These are phyloP conservation scores for Tylopilus subfusipes DNA, from an alignment of 768 basidiomycete genomes.

Conservation along the genomic window DNA sequence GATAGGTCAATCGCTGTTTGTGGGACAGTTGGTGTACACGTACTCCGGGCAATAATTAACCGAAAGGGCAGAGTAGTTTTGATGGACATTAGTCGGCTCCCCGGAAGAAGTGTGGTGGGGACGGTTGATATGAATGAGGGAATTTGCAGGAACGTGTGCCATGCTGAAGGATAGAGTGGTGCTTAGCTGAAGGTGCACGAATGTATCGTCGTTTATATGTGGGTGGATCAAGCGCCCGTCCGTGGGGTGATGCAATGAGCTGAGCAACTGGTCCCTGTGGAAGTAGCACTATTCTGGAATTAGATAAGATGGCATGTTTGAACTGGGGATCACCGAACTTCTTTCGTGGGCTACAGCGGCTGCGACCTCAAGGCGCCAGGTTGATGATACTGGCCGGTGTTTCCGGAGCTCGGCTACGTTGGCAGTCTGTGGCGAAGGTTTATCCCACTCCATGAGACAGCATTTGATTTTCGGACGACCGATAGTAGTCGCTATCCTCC, in stretches of 20 bases:
- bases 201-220: too few species aligned
- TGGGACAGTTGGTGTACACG: neutral
- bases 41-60: neutral
- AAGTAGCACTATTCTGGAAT: neutral
- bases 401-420: neutral
- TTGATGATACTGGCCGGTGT: too few species aligned
- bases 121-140: too few species aligned
- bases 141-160: neutral
- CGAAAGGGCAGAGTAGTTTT: neutral
- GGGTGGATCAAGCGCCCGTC: too few species aligned
- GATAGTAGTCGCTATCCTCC: neutral
- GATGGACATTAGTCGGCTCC: neutral
- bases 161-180: neutral
- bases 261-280: neutral
- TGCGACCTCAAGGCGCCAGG: too few species aligned
- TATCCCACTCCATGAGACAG: neutral
- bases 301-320: constrained; percentile 1
- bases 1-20: neutral
- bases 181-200: too few species aligned
- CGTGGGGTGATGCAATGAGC: too few species aligned
- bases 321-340: neutral
- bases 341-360: too few species aligned
- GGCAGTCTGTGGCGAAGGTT: neutral
- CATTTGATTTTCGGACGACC: neutral
- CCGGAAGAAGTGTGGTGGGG: neutral